Evolutionary conservation across 192 early-diverging fungal species (phyloP).

Genomic region (Funneliformis mosseae): DNA sequence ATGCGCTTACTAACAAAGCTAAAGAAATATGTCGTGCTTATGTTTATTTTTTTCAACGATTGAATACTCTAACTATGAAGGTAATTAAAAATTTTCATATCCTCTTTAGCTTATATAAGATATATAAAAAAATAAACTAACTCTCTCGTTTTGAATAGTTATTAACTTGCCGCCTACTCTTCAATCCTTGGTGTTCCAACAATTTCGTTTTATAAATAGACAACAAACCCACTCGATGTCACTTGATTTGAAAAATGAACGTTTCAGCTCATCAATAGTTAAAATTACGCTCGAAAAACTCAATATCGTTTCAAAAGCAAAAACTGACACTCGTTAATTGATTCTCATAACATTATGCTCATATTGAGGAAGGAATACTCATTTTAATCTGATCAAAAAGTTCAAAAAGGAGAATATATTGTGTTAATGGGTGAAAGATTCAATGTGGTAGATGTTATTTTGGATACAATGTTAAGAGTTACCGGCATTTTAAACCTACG

Average conservation of each 20-base stretch:
- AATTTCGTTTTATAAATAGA: neutral
- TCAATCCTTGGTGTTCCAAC: neutral
- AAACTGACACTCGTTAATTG: neutral
- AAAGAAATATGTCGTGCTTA: neutral
- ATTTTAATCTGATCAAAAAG: neutral
- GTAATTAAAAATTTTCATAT: neutral
- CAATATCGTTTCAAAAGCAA: slow-evolving; percentile 11
- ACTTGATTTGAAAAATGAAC: slow-evolving; percentile 8
- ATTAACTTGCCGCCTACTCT: neutral
- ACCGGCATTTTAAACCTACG: neutral
- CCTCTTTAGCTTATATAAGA: neutral
- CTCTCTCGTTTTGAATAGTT: neutral
- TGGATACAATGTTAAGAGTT: slow-evolving; percentile 20
- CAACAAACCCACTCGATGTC: neutral
- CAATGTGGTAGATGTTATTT: neutral
- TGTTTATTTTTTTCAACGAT: slow-evolving; percentile 15
- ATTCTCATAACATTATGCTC: neutral
- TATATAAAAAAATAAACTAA: neutral
- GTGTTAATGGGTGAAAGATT: slow-evolving; percentile 13
- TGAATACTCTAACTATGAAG: neutral
- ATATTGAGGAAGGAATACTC: slow-evolving; percentile 15
- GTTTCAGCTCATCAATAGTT: neutral
- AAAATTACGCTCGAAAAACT: slow-evolving; percentile 18
- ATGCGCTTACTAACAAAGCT: neutral
- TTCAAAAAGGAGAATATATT: slow-evolving; percentile 21